Conservation (phyloP, 2,329 filamentous ascomycete genomes). For the Fusarium pseudocircinatum region DNA sequence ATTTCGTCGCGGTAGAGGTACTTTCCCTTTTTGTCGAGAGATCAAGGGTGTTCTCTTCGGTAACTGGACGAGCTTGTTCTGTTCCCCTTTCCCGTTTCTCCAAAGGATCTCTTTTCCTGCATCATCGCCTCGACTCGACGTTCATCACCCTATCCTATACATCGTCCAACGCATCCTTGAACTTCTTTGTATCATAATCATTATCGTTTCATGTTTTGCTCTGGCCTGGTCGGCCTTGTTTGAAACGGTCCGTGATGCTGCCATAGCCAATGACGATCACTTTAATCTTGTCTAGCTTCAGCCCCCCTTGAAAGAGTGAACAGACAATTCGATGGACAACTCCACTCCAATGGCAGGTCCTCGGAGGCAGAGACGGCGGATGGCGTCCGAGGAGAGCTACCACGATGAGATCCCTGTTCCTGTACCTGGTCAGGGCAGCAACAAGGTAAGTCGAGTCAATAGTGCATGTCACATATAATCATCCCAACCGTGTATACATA, state of each 20-base stretch:
- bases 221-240: conserved; percentile 16
- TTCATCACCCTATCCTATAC: background rate
- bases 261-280: conserved; percentile 35
- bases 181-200: background rate
- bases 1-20: background rate
- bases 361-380: conserved; percentile 22
- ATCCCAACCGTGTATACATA: conserved; percentile 3
- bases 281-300: conserved; percentile 2
- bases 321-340: conserved; percentile 19
- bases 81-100: conserved; percentile 5
- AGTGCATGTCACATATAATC: conserved; percentile 32
- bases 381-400: conserved; percentile 24
- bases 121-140: background rate
- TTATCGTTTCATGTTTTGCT: conserved; percentile 14
- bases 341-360: conserved; percentile 32
- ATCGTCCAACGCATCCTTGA: background rate
- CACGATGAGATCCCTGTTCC: conserved; percentile 35
- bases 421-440: conserved; percentile 11
- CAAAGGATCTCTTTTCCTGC: background rate
- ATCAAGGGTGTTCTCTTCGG: conserved; percentile 1
- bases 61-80: background rate
- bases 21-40: conserved; percentile 11
- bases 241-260: conserved; percentile 28
- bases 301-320: conserved; percentile 15
- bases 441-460: conserved; percentile 7